Percentiles rank a stretch among this genome's conserved stretches.
These are phyloP conservation scores for Phytophthora sp. DNA, from an alignment of 352 stramenopile genomes.

Conservation along the genomic window DNA sequence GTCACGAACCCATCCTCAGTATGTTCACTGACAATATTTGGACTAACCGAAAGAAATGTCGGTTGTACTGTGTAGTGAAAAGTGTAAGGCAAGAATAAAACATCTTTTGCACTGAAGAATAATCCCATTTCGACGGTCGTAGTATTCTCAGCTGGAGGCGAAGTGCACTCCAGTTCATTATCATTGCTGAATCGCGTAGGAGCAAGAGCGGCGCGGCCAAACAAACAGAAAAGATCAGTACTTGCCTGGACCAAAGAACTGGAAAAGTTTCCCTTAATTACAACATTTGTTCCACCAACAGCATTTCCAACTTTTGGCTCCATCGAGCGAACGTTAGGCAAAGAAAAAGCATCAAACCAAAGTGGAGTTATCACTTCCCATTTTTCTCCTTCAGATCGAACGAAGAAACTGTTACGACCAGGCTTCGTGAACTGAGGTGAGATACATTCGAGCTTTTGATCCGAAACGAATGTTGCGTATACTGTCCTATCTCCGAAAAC, in stretches of 20 bases:
- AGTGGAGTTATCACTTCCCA: constrained; percentile 24
- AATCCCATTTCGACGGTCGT: constrained; percentile 30
- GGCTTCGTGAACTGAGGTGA: constrained; percentile 25
- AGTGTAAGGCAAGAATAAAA: constrained; percentile 25
- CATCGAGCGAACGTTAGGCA: constrained; percentile 23
- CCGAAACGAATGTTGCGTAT: constrained; percentile 35
- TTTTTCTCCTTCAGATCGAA: constrained; percentile 16
- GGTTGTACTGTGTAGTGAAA: constrained; percentile 41
- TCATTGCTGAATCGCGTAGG: constrained; percentile 12
- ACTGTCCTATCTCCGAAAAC: constrained; percentile 41
- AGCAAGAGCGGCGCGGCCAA: constrained; percentile 27
- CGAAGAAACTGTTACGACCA: constrained; percentile 16
- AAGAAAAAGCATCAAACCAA: constrained; percentile 32
- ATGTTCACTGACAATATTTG: constrained; percentile 33
- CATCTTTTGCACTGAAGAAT: constrained; percentile 35
- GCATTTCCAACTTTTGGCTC: constrained; percentile 31
- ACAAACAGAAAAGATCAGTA: constrained; percentile 38
- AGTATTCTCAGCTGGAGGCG: constrained; percentile 18
- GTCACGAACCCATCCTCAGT: constrained; percentile 32
- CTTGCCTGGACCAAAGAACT: neutral
- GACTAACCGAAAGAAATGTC: constrained; percentile 29
- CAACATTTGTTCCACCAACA: constrained; percentile 38
- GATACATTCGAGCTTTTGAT: constrained; percentile 33
- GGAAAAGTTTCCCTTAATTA: constrained; percentile 41
- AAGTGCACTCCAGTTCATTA: constrained; percentile 30